Conservation (phyloP, 2,329 filamentous ascomycete species). For the Cladophialophora psammophila region DNA sequence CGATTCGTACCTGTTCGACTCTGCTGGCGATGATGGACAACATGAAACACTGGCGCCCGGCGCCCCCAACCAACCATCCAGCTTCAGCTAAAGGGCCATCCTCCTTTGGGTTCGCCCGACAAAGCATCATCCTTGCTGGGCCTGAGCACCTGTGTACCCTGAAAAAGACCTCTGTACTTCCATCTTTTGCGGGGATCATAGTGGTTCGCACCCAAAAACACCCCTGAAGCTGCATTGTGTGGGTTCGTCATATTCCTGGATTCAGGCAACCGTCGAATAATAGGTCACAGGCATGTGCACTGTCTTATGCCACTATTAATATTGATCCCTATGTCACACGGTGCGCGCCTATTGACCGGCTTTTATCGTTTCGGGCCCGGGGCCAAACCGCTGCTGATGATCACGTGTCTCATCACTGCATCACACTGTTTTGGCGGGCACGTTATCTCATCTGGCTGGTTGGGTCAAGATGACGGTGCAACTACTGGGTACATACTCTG, state of each 20-base stretch:
- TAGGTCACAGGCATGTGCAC: background rate
- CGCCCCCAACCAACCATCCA: constrained; percentile 27
- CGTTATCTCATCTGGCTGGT: background rate
- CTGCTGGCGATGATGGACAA: constrained; percentile 28
- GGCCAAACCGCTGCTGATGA: background rate
- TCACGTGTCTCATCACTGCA: background rate
- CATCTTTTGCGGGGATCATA: constrained; percentile 26
- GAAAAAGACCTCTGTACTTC: constrained; percentile 19
- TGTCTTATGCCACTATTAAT: constrained; percentile 8
- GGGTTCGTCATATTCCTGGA: background rate
- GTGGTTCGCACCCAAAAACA: constrained; percentile 10
- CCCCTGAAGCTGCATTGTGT: constrained; percentile 31
- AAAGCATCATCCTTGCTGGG: constrained; percentile 17
- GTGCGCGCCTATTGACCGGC: constrained; percentile 4
- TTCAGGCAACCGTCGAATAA: constrained; percentile 15
- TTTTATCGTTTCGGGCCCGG: background rate
- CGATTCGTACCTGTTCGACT: constrained; percentile 17
- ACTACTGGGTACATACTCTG: background rate
- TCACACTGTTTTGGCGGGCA: background rate
- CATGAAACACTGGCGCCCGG: constrained; percentile 37
- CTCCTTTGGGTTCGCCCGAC: constrained; percentile 11
- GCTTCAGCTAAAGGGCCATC: constrained; percentile 9
- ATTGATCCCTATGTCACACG: constrained; percentile 15
- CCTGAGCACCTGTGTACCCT: constrained; percentile 22
- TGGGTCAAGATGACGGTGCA: background rate